These are phyloP conservation scores for Magnusiomyces suaveolens DNA, from an alignment of 1,139 yeast genomes.

Conservation along the genomic window DNA sequence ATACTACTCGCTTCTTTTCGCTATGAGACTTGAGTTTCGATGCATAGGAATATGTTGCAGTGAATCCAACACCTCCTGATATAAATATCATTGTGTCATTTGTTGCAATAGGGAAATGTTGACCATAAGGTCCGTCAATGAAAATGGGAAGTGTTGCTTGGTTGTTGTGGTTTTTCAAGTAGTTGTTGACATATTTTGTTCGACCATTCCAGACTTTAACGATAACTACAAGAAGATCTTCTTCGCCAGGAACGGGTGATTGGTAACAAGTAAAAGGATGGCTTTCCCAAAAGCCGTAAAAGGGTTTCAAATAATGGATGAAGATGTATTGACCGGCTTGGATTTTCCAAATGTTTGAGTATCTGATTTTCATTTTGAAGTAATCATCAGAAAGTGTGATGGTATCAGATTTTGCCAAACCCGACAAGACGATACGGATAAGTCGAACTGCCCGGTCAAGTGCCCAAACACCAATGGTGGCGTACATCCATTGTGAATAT, in stretches of 20 bases:
- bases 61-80: slow-evolving; percentile 62
- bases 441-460: slow-evolving; percentile 34
- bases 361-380: slow-evolving; percentile 24
- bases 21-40: slow-evolving; percentile 7
- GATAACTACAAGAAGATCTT: slow-evolving; percentile 26
- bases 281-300: slow-evolving; percentile 37
- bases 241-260: slow-evolving; percentile 16
- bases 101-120: slow-evolving; percentile 39
- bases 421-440: slow-evolving; percentile 32
- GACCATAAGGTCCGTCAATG: slow-evolving; percentile 53
- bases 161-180: slow-evolving; percentile 1
- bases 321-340: slow-evolving; percentile 51
- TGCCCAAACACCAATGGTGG: slow-evolving; percentile 34
- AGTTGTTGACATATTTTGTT: slow-evolving; percentile 23
- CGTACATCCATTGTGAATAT: slow-evolving; percentile 36
- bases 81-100: slow-evolving; percentile 45
- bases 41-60: slow-evolving; percentile 35
- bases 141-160: slow-evolving; percentile 28
- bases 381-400: slow-evolving; percentile 17
- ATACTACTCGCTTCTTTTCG: slow-evolving; percentile 30
- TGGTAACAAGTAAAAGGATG: slow-evolving; percentile 54
- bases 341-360: slow-evolving; percentile 34
- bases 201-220: slow-evolving; percentile 31
- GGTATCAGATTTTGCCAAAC: slow-evolving; percentile 34
- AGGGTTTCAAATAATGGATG: slow-evolving; percentile 41